Percentiles rank a stretch among this genome's conserved stretches.
Evolutionary conservation across 179 eudicot species (phyloP).

Genomic region (Corrigiola litoralis): DNA sequence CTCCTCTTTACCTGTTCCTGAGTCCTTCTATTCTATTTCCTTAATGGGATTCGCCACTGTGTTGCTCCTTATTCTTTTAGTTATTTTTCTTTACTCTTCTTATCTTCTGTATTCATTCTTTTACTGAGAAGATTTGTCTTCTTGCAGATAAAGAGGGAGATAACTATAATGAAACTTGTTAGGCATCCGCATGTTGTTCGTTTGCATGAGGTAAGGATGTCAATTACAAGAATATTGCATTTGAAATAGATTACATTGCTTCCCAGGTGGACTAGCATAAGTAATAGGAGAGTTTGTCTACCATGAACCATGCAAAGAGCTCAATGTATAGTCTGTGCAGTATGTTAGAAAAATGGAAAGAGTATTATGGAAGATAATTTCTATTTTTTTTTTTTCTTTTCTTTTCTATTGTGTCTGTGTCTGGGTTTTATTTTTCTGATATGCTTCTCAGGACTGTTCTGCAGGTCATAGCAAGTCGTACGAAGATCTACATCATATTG

Average conservation of each 20-base stretch:
- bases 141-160: slow-evolving; percentile 87
- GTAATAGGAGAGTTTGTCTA: neutral
- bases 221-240: slow-evolving; percentile 1
- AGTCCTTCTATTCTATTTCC: neutral
- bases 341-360: neutral
- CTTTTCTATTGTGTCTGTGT: too few relatives aligned
- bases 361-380: neutral
- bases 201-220: slow-evolving; percentile 62
- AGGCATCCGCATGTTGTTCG: slow-evolving; percentile 95
- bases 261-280: neutral
- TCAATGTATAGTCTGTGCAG: neutral
- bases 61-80: neutral
- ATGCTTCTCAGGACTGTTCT: slow-evolving; percentile 12
- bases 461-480: slow-evolving; percentile 90
- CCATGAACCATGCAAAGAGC: neutral
- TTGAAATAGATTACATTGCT: neutral
- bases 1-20: too few relatives aligned
- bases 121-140: slow-evolving; percentile 3
- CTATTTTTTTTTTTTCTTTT: neutral
- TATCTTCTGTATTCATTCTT: neutral
- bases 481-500: slow-evolving; percentile 87
- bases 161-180: slow-evolving; percentile 86
- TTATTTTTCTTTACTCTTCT: neutral
- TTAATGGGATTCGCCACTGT: neutral
- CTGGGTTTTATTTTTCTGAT: neutral